These are phyloP conservation scores for Candida tetrigidarum DNA, from an alignment of 1,139 yeast species.

Conservation along the genomic window DNA sequence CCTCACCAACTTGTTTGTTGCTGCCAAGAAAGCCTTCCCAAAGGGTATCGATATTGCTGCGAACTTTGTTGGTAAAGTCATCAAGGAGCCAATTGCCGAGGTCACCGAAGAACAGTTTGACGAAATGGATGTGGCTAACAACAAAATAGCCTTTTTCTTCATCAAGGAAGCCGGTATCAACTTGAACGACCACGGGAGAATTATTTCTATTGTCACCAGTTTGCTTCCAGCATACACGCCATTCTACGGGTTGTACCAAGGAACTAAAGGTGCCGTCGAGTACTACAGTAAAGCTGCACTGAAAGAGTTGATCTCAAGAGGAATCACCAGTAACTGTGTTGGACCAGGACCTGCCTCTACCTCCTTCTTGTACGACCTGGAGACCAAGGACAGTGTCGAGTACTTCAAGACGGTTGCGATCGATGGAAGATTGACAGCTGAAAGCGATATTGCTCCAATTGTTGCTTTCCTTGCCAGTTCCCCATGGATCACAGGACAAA, in stretches of 20 bases:
- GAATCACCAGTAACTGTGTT: constrained; percentile 58
- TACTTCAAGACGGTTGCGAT: constrained; percentile 56
- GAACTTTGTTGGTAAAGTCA: constrained; percentile 67
- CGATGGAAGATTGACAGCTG: constrained; percentile 56
- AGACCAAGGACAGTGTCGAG: constrained; percentile 53
- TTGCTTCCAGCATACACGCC: constrained; percentile 69
- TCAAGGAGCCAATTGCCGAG: constrained; percentile 61
- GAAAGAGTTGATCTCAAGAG: constrained; percentile 53
- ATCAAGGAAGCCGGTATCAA: constrained; percentile 58
- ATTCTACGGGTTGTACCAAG: constrained; percentile 60
- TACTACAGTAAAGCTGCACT: constrained; percentile 60
- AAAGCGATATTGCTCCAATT: constrained; percentile 66
- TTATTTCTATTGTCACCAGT: constrained; percentile 63
- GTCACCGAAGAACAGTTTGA: constrained; percentile 58
- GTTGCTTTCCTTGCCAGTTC: constrained; percentile 60
- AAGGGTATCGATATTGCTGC: constrained; percentile 62
- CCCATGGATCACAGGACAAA: constrained; percentile 73
- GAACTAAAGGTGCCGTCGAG: constrained; percentile 66
- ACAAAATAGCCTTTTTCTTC: constrained; percentile 65
- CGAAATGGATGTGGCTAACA: constrained; percentile 54
- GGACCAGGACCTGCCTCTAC: constrained; percentile 81
- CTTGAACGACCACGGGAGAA: constrained; percentile 55
- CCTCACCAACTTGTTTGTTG: constrained; percentile 46
- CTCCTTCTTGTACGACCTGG: constrained; percentile 68
- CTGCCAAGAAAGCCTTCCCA: constrained; percentile 49